These are phyloP conservation scores for Boehmeria nivea DNA, from an alignment of 306 rosid genomes.

Conservation along the genomic window DNA sequence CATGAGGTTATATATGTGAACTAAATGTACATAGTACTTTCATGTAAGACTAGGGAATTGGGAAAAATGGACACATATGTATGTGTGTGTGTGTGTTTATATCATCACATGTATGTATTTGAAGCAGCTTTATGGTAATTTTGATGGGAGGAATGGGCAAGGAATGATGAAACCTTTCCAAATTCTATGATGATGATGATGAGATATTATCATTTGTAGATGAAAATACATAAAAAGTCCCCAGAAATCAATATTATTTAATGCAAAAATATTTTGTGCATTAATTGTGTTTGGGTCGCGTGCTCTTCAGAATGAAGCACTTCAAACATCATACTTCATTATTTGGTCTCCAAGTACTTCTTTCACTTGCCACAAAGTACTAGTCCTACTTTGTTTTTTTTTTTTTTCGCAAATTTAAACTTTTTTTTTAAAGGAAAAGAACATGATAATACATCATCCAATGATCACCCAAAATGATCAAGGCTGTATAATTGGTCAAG, in stretches of 20 bases:
- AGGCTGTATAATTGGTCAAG: too few species aligned
- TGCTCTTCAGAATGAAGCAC: constrained; percentile 35
- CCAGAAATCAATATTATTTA: constrained; percentile 41
- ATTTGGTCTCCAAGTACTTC: constrained; percentile 14
- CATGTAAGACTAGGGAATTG: too few species aligned
- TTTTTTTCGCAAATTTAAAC: too few species aligned
- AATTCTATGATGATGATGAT: constrained; percentile 19
- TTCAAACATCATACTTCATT: constrained; percentile 18
- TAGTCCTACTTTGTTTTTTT: background rate
- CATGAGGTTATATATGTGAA: too few species aligned
- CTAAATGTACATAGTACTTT: too few species aligned
- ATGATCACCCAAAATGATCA: too few species aligned
- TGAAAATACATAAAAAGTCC: constrained; percentile 18
- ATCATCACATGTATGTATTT: background rate
- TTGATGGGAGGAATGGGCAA: constrained; percentile 33
- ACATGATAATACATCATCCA: too few species aligned
- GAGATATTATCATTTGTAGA: constrained; percentile 6
- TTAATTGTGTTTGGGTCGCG: constrained; percentile 69
- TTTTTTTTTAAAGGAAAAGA: too few species aligned
- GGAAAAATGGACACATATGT: too few species aligned
- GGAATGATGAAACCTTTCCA: constrained; percentile 53
- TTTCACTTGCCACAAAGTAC: background rate
- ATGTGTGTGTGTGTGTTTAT: background rate
- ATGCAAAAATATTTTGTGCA: constrained; percentile 30
- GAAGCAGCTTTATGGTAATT: background rate